These are phyloP conservation scores for Fusarium sp. DNA, from an alignment of 2,329 filamentous ascomycete genomes.

Conservation along the genomic window DNA sequence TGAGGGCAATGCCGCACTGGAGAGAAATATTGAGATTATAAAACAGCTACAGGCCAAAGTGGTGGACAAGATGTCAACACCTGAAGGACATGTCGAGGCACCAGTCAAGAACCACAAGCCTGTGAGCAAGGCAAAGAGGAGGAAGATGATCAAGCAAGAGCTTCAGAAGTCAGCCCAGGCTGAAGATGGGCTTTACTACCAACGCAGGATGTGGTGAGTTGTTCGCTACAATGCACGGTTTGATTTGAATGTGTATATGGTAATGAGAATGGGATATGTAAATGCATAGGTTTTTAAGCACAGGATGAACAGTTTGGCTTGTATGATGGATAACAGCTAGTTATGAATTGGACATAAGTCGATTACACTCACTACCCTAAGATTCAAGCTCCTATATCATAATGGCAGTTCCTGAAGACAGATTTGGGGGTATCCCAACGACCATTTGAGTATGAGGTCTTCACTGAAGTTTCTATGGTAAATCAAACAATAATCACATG, in stretches of 20 bases:
- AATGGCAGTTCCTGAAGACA: not conserved
- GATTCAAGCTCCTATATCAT: not conserved
- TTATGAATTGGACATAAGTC: not conserved
- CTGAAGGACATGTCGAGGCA: conserved; percentile 49
- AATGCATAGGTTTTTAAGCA: not conserved
- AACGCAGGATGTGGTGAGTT: conserved; percentile 62
- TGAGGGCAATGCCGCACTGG: conserved; percentile 22
- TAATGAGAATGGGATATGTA: conserved; percentile 10
- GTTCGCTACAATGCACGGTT: not conserved
- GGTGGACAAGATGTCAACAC: conserved; percentile 46
- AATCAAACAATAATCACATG: not conserved
- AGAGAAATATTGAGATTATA: conserved; percentile 47
- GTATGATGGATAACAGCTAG: not conserved
- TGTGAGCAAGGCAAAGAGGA: conserved; percentile 62
- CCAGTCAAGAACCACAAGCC: conserved; percentile 55
- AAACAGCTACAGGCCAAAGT: conserved; percentile 46
- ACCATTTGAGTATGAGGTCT: not conserved
- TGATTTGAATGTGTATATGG: conserved; percentile 7
- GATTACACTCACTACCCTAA: not conserved
- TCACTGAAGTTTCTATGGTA: not conserved
- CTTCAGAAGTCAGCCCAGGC: conserved; percentile 59
- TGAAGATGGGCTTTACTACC: conserved; percentile 61
- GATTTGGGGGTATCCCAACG: accelerated
- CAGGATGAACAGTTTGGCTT: conserved; percentile 2
- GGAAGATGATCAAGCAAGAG: conserved; percentile 68